Base-by-base conservation (phyloP, 2,329 filamentous ascomycete genomes). In the Aspergillus neoniger region DNA sequence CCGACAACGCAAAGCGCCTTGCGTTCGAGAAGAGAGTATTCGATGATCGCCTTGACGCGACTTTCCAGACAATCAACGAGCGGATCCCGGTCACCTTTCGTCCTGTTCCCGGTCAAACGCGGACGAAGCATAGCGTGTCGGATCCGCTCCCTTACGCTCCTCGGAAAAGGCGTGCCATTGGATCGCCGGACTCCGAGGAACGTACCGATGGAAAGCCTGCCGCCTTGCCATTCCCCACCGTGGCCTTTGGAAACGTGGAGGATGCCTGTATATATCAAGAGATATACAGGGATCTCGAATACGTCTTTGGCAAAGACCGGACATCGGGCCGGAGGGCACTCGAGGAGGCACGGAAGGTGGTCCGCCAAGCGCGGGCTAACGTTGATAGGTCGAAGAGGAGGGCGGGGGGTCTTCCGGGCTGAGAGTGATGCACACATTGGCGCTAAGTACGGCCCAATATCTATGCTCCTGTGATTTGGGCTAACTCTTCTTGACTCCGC, bases 91-190 rank as follows among this genome's bases (percentile, higher is more conserved):
- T 30, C 36, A 41, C 39, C 19, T 17, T 23, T 17, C 21, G n/a
- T 39, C 25, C 41, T 39, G 10, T 25, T 30, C 19, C 23, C 9
- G 10, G 36, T 3, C 12, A 25, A 19, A 9, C 19, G 39, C 54
- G 54, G 19, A 56, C 23, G 30, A 39, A 21, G 41, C 39, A 15
- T n/a, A 56, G 41, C 12, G 54, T 56, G 39, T 56, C 54, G 41
- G 25, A 47, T 44, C 36, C 23, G n/a, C 7, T 47, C 14, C 5
- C 4, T 2, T 55, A 55, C 23, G 21, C 10, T 39, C 36, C 23
- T 19, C 53, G 5, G 38, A 55, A 55, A 55, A 8, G 52, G 52
- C 36, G 52, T 54, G 51, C 52, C 52, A 30, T 38, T 55, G 36
- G 38, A 55, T 55, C 53, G 12, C 39, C 39, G 9, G 36, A 43